These are phyloP conservation scores for Martiniozyma asiatica DNA, from an alignment of 1,139 yeast species.

Conservation along the genomic window DNA sequence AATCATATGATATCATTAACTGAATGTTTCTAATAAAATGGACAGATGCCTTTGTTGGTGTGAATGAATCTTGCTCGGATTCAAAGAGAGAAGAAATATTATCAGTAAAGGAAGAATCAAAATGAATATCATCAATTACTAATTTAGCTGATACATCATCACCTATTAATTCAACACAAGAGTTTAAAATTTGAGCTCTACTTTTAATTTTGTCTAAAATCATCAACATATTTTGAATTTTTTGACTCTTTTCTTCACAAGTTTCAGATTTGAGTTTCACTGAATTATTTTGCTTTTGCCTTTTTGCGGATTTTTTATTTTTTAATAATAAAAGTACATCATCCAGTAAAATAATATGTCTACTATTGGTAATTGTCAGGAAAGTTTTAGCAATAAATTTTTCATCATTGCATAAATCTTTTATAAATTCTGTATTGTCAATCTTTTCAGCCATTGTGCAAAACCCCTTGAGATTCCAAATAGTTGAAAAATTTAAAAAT, in stretches of 20 bases:
- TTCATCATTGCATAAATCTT: slow-evolving; percentile 8
- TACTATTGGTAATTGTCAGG: slow-evolving; percentile 9
- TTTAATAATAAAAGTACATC: slow-evolving; percentile 6
- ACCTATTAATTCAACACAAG: slow-evolving; percentile 10
- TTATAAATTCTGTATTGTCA: slow-evolving; percentile 6
- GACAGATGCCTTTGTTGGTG: slow-evolving; percentile 11
- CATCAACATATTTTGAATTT: slow-evolving; percentile 8
- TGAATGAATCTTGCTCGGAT: slow-evolving; percentile 3
- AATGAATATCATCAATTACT: slow-evolving; percentile 15
- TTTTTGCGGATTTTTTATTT: not conserved
- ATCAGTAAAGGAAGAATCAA: slow-evolving; percentile 18
- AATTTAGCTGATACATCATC: slow-evolving; percentile 9
- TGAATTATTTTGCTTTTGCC: not conserved
- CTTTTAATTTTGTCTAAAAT: slow-evolving; percentile 15
- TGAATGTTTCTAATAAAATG: slow-evolving; percentile 14
- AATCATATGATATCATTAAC: slow-evolving; percentile 10
- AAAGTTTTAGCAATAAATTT: slow-evolving; percentile 11
- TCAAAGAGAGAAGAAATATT: slow-evolving; percentile 15
- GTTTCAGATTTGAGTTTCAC: not conserved
- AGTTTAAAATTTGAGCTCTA: slow-evolving; percentile 16
- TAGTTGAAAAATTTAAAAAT: slow-evolving; percentile 10
- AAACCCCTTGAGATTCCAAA: slow-evolving; percentile 7
- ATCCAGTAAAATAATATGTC: slow-evolving; percentile 7
- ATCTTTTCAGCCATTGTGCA: slow-evolving; percentile 6
- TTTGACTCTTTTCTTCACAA: not conserved